Evolutionary conservation across 75 land plant species (phyloP), one percentile per base, ranked within the genome.

Genomic region (Selaginella moellendorffii): DNA sequence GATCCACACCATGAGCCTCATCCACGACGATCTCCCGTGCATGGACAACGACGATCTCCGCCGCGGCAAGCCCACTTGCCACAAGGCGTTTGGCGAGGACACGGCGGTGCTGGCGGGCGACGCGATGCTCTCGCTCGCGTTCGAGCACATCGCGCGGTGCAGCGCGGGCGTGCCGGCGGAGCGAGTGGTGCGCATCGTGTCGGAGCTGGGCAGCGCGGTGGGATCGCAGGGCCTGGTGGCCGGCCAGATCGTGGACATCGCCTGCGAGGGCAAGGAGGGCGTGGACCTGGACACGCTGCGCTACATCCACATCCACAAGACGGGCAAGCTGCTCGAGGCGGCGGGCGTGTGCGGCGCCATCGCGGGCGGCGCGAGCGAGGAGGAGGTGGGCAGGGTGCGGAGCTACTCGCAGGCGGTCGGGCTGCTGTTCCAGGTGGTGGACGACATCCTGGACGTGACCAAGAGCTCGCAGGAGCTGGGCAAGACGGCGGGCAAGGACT

Each of bases 371-470:
- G 86, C 77, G 0, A 24, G 54, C 2, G 77, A 81, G 24, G 79
- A 77, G 1, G 80, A 86, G 17, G 63, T 87, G 5, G 85, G 82
- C 61, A 77, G 62, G 28, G 54, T 81, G 54, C 53, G 84, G 24
- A 67, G 21, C 23, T 87, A 77, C 29, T 81, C 91, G 0, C 68
- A 80, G 52, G 72, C 58, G 27, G 73, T 84, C 26, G 91, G 91
- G 19, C 65, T 84, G 25, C 62, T 84, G 69, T 87, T 81, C 73
- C 91, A 87, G 71, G 96, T 89, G 24, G 96, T 89, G 56, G 86
- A 89, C 68, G 96, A 89, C 65, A 89, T 89, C 18, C 74, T 89
- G 0, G 96, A 89, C 63, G 87, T 89, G 20, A 89, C 96, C 14
- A 86, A 68, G 64, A 79, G 87, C 1, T 86, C 91, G 17, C 24